Evolutionary conservation across 148 eudicot genomes (phyloP), one percentile per base, ranked within the genome.

Genomic region (Diospyros lotus): DNA sequence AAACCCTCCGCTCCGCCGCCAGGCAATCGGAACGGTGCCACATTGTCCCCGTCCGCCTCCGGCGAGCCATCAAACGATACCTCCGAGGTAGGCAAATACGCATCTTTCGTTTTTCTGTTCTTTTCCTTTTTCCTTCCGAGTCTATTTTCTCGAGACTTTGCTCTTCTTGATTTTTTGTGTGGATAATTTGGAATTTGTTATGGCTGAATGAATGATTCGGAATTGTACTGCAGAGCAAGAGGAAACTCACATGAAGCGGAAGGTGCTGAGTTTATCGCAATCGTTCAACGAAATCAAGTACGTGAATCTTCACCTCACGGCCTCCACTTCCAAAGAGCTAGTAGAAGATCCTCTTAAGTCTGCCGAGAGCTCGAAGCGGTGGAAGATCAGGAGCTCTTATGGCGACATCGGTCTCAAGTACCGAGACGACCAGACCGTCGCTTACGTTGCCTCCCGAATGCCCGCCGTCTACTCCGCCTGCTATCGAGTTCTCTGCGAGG

Each of bases 381-480:
- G 97, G 97, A 94, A 92, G 77, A 78, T 92, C 13, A 87, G 78
- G 77, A 86, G 87, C 76, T 66, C 79, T 2, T 92, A 89, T 72
- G 97, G 97, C 18, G 98, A 90, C 60, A 79, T 77, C 39, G 97
- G 97, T 8, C 76, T 95, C 42, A 84, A 80, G 58, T 92, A 92
- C 81, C 77, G 79, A 7, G 92, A 92, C 41, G 91, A 95, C 68
- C 87, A 95, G 63, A 80, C 90, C 5, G 73, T 71, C 40, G 97
- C 98, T 56, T 90, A 95, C 80, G 91, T 94, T 18, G 98, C 97
- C 12, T 72, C 96, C 50, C 86, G 97, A 13, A 92, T 90, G 98
- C 98, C 97, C 4, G 90, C 98, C 2, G 94, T 92, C 63, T 92
- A 89, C 75, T 83, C 96, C 43, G 97, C 95, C 63, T 88, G 91